These are phyloP conservation scores for Monosporascus sp. DNA, from an alignment of 2,329 filamentous ascomycete genomes.

Conservation along the genomic window DNA sequence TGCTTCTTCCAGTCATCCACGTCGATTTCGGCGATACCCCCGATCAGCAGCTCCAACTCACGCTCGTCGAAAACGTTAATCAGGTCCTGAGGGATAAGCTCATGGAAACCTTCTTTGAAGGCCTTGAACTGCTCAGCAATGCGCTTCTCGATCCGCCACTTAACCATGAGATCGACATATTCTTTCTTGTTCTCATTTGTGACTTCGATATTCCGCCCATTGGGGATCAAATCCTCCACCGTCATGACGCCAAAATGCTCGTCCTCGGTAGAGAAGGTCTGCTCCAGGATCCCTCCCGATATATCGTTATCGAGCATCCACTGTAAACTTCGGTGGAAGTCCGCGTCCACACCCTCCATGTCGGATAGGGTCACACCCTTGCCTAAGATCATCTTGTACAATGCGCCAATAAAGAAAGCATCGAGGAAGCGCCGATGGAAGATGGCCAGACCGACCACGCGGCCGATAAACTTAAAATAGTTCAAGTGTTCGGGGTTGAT, in stretches of 20 bases:
- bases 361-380: conserved; percentile 89
- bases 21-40: conserved; percentile 99
- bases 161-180: conserved; percentile 97
- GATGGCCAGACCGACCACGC: conserved; percentile 92
- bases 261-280: conserved; percentile 95
- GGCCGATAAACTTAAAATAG: conserved; percentile 99
- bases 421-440: conserved; percentile 97
- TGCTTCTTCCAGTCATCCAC: conserved; percentile 99
- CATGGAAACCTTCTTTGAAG: conserved; percentile 95
- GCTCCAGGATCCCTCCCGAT: conserved; percentile 81
- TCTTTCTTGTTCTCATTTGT: conserved; percentile 99
- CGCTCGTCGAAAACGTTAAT: conserved; percentile 99
- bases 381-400: conserved; percentile 98
- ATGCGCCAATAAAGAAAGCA: conserved; percentile 96
- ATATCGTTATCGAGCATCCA: conserved; percentile 99
- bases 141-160: conserved; percentile 98
- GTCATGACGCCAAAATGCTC: conserved; percentile 93
- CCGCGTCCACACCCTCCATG: conserved; percentile 98
- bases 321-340: conserved; percentile 92
- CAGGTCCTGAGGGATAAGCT: conserved; percentile 91
- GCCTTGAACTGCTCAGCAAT: conserved; percentile 98
- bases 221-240: conserved; percentile 88
- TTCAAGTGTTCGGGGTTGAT: conserved; percentile 99
- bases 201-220: conserved; percentile 87
- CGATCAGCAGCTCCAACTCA: conserved; percentile 92